These are phyloP conservation scores for Nephelium lappaceum DNA, from an alignment of 345 rosid species.

Conservation along the genomic window DNA sequence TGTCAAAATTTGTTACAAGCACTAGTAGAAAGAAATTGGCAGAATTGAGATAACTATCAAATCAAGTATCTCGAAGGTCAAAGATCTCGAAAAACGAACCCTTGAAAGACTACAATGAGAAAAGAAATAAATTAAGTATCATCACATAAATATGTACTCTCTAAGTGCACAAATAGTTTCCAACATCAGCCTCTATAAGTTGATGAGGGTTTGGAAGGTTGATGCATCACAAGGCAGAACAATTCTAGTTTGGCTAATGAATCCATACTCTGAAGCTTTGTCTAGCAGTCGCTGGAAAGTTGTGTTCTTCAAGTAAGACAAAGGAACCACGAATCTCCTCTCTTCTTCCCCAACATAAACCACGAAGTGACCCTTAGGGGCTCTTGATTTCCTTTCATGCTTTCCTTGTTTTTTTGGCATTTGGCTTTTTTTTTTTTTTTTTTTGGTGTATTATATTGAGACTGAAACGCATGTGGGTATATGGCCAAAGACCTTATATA, in stretches of 20 bases:
- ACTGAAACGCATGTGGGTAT: background rate
- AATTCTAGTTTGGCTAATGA: conserved; percentile 5
- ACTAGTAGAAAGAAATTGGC: too few species aligned
- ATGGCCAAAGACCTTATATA: background rate
- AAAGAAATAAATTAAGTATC: background rate
- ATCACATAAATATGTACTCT: background rate
- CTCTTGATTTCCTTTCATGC: conserved; percentile 10
- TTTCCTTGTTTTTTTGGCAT: background rate
- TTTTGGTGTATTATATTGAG: background rate
- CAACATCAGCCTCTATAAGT: background rate
- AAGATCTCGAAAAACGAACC: too few species aligned
- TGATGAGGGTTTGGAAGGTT: conserved; percentile 3
- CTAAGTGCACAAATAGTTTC: background rate
- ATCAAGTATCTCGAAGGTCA: too few species aligned
- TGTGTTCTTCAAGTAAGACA: conserved; percentile 17
- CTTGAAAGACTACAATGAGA: too few species aligned
- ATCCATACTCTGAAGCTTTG: conserved; percentile 20
- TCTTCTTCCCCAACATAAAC: conserved; percentile 15
- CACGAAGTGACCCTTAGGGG: conserved; percentile 28
- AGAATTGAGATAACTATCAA: too few species aligned
- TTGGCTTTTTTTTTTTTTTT: background rate
- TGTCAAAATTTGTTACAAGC: too few species aligned
- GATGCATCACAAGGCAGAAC: conserved; percentile 23
- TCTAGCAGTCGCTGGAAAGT: conserved; percentile 15
- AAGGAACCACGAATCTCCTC: conserved; percentile 10